Percentiles rank a stretch among this genome's conserved stretches.
These are phyloP conservation scores for Camellia sinensis DNA, from an alignment of 148 eudicot genomes.

Conservation along the genomic window DNA sequence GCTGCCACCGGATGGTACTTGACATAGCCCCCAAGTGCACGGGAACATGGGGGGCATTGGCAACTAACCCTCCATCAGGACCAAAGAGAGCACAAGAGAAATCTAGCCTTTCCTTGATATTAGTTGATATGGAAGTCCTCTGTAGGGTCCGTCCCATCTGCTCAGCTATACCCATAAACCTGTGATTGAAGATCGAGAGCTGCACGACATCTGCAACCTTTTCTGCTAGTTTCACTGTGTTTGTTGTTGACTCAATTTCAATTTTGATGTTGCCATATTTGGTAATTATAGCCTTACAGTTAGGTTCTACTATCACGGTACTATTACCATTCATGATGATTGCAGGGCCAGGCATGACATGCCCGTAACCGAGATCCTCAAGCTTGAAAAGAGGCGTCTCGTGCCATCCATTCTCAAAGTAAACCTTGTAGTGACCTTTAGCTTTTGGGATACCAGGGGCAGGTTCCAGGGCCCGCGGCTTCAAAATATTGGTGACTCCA, in stretches of 20 bases:
- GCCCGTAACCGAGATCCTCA: slow-evolving; percentile 67
- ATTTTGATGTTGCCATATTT: slow-evolving; percentile 90
- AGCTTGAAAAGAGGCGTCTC: slow-evolving; percentile 84
- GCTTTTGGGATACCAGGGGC: slow-evolving; percentile 46
- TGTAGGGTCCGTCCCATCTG: slow-evolving; percentile 98
- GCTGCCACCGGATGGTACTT: slow-evolving; percentile 89
- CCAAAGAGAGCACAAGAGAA: slow-evolving; percentile 97
- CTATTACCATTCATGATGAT: slow-evolving; percentile 98
- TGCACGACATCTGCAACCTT: slow-evolving; percentile 97
- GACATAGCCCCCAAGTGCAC: slow-evolving; percentile 99
- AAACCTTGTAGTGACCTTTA: slow-evolving; percentile 60
- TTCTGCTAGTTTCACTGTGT: slow-evolving; percentile 42
- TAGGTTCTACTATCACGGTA: slow-evolving; percentile 87
- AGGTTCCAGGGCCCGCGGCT: slow-evolving; percentile 55
- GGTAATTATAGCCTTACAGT: slow-evolving; percentile 69
- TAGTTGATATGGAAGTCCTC: slow-evolving; percentile 95
- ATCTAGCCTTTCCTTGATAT: slow-evolving; percentile 90
- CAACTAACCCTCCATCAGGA: slow-evolving; percentile 94
- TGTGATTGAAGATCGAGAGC: slow-evolving; percentile 87
- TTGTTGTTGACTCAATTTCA: slow-evolving; percentile 56
- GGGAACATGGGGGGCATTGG: slow-evolving; percentile 99
- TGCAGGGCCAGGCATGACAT: slow-evolving; percentile 76
- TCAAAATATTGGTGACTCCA: slow-evolving; percentile 88
- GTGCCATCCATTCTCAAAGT: slow-evolving; percentile 69
- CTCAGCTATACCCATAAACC: slow-evolving; percentile 99